A percentile compares a stretch with the other conserved stretches of the same genome.
Evolutionary conservation across 495 filamentous ascomycete genomes (phyloP).

Genomic region (Aspergillus egyptiacus): DNA sequence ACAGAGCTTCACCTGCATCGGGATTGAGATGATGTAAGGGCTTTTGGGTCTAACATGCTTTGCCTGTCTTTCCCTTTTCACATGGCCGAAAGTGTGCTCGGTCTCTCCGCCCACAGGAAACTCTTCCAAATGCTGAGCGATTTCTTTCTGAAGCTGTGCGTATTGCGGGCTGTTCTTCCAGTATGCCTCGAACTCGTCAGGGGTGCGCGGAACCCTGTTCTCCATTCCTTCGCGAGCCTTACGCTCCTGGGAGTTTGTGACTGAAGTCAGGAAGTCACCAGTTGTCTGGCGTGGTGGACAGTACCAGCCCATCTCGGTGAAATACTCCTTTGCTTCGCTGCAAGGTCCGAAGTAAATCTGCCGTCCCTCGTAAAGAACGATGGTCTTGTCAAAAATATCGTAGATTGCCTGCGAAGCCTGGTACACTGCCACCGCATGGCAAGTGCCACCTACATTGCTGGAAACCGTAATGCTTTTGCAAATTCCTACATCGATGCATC

Average conservation of each 20-base stretch:
- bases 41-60: slow-evolving; percentile 39
- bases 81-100: slow-evolving; percentile 27
- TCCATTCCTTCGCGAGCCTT: slow-evolving; percentile 56
- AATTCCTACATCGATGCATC: slow-evolving; percentile 36
- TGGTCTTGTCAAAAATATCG: slow-evolving; percentile 54
- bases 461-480: slow-evolving; percentile 62
- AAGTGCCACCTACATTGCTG: slow-evolving; percentile 69
- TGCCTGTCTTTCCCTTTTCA: slow-evolving; percentile 34
- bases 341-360: slow-evolving; percentile 64
- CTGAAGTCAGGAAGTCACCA: slow-evolving; percentile 67
- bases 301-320: slow-evolving; percentile 54
- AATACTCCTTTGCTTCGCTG: slow-evolving; percentile 54
- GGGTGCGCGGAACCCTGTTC: slow-evolving; percentile 58
- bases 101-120: slow-evolving; percentile 31
- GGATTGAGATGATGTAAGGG: slow-evolving; percentile 41
- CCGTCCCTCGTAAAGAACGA: slow-evolving; percentile 57
- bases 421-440: slow-evolving; percentile 76
- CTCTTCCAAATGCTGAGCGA: slow-evolving; percentile 40
- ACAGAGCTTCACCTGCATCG: slow-evolving; percentile 46
- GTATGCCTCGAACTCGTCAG: slow-evolving; percentile 61
- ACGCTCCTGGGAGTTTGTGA: slow-evolving; percentile 63
- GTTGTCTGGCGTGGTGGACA: slow-evolving; percentile 56
- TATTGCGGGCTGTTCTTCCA: slow-evolving; percentile 53
- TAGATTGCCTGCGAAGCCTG: slow-evolving; percentile 86
- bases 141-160: slow-evolving; percentile 43